Percentiles rank a stretch among this genome's conserved stretches.
Evolutionary conservation across 768 basidiomycete species (phyloP).

Genomic region (Exidia glandulosa): DNA sequence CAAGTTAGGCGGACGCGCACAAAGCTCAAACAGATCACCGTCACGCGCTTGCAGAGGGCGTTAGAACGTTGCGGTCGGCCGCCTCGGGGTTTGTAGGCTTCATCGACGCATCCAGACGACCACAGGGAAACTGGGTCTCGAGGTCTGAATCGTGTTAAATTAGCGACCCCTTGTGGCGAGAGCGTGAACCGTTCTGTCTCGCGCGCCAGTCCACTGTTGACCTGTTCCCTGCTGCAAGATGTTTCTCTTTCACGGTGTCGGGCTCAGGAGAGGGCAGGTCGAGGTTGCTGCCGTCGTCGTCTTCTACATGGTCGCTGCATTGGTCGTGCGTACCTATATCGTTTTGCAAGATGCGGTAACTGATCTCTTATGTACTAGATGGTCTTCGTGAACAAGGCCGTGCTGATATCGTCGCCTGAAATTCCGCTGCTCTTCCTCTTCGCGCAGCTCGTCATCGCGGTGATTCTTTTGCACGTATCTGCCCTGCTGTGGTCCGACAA

Average conservation of each 20-base stretch:
- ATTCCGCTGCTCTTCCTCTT: slow-evolving; percentile 59
- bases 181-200: no score
- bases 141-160: no score
- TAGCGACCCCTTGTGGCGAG: no score
- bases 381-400: slow-evolving; percentile 63
- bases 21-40: no score
- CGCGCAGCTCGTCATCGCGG: slow-evolving; percentile 57
- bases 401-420: slow-evolving; percentile 53
- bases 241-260: neutral
- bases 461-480: slow-evolving; percentile 47
- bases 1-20: no score
- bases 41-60: no score
- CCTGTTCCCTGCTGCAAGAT: neutral
- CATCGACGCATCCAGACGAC: no score
- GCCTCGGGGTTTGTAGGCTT: no score
- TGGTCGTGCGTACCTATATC: slow-evolving; percentile 42
- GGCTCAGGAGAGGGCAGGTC: slow-evolving; percentile 1
- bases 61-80: no score
- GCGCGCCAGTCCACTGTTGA: neutral
- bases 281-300: slow-evolving; percentile 58
- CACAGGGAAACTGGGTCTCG: no score
- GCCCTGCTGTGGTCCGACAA: slow-evolving; percentile 30
- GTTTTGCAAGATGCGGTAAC: slow-evolving; percentile 1
- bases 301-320: slow-evolving; percentile 70
- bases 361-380: slow-evolving; percentile 21